Conservation (phyloP, 768 basidiomycete genomes). For the Lactifluus piperatus region DNA sequence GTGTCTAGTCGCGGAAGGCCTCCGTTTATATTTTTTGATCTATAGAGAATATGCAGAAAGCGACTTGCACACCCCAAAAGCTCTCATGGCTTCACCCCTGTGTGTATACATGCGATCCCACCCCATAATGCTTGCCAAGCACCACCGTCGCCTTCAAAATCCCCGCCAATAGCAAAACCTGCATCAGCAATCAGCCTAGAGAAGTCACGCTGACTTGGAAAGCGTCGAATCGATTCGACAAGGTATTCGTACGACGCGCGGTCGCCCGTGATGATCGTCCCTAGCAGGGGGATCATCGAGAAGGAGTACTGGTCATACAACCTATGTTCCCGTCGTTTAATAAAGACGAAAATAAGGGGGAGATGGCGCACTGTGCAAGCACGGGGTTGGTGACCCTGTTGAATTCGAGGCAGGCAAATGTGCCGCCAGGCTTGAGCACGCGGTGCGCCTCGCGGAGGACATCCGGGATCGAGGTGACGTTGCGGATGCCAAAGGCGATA, state of each 20-base stretch:
- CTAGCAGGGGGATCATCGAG: conserved; percentile 86
- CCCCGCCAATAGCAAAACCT: conserved; percentile 63
- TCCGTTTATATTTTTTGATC: neutral
- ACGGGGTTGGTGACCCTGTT: conserved; percentile 86
- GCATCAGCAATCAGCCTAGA: conserved; percentile 82
- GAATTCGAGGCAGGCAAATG: conserved; percentile 94
- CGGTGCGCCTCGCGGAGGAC: conserved; percentile 86
- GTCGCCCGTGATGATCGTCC: conserved; percentile 95
- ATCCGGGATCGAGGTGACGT: conserved; percentile 86
- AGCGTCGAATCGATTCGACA: conserved; percentile 92
- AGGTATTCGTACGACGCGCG: conserved; percentile 95
- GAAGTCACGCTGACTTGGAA: conserved; percentile 84
- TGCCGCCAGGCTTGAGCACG: conserved; percentile 93
- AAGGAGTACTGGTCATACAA: conserved; percentile 95
- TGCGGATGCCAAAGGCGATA: conserved; percentile 96
- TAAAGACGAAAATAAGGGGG: neutral
- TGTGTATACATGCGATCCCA: conserved; percentile 81
- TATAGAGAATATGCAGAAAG: neutral
- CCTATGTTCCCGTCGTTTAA: conserved; percentile 33
- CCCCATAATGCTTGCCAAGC: conserved; percentile 84
- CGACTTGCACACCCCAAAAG: neutral
- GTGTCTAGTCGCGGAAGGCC: neutral
- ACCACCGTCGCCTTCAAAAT: conserved; percentile 59
- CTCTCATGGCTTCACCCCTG: conserved; percentile 52
- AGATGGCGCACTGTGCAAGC: conserved; percentile 61